Evolutionary conservation across 2,329 filamentous ascomycete species (phyloP).

Genomic region (Colletotrichum liriopes): DNA sequence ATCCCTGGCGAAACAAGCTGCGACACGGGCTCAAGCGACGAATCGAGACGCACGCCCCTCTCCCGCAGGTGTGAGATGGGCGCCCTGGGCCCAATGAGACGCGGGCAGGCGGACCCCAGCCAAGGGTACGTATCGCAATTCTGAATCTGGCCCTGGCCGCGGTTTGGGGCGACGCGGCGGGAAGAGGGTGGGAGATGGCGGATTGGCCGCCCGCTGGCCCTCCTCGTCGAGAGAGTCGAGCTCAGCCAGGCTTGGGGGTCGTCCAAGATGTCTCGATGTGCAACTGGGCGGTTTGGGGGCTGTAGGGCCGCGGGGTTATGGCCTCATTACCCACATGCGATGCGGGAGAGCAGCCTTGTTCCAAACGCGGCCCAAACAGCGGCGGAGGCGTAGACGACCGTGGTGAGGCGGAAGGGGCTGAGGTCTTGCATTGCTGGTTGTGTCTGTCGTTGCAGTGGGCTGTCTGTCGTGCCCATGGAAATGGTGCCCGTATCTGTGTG

Average conservation of each 20-base stretch:
- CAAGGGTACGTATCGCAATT: slow-evolving; percentile 29
- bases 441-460: not conserved
- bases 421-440: not conserved
- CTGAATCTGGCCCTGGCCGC: slow-evolving; percentile 27
- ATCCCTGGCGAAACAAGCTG: slow-evolving; percentile 58
- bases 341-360: slow-evolving; percentile 37
- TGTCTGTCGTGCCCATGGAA: not conserved
- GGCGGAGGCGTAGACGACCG: slow-evolving; percentile 14
- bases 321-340: slow-evolving; percentile 39
- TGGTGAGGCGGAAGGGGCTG: slow-evolving; percentile 15
- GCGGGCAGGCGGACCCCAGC: not conserved
- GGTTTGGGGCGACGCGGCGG: not conserved
- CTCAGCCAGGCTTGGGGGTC: not conserved
- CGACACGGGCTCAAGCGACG: slow-evolving; percentile 47
- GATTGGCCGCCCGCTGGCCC: slow-evolving; percentile 3
- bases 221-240: not conserved
- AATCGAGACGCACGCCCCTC: slow-evolving; percentile 37
- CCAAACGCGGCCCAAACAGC: slow-evolving; percentile 40
- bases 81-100: slow-evolving; percentile 33
- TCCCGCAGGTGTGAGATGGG: slow-evolving; percentile 19
- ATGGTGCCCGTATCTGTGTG: slow-evolving; percentile 1
- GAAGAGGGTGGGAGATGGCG: slow-evolving; percentile 9
- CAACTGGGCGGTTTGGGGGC: slow-evolving; percentile 35
- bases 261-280: slow-evolving; percentile 25
- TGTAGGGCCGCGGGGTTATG: slow-evolving; percentile 35